Evolutionary conservation across 2,329 filamentous ascomycete species (phyloP), one percentile per base, ranked within the genome.

Genomic region (Herpotrichia juniperi): DNA sequence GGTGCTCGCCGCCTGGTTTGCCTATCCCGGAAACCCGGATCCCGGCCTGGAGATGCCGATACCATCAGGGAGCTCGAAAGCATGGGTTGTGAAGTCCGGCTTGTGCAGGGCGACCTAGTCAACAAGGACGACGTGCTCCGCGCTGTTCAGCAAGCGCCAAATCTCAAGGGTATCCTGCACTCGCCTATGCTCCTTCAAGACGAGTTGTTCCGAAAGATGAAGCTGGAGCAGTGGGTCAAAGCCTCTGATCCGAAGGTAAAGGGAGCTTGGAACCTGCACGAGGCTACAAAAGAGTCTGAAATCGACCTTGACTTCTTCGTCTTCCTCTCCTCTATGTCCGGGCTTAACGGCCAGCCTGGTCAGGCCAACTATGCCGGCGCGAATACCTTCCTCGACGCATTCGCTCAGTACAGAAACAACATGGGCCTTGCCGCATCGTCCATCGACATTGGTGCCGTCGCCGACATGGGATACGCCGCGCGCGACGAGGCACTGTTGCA

Each of bases 281-380:
- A 51, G 4, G 44, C 25, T 34, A 32, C 28, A 19, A 11, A 25
- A n/a, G 42, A 45, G 9, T 8, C 9, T 22, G 37, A 21, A 9
- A 26, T 26, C 6, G 28, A 37, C 5, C 42, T 59, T 7, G 56
- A 59, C 40, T 59, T 59, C 46, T 59, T 59, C 54, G 12, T 57
- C 11, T 24, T 68, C n/a, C 59, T 68, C 42, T 63, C 59, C 4
- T 67, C 62, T 0, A 26, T 55, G 21, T 50, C 52, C 5, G 48
- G 51, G 10, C 30, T 63, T 30, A n/a, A 53, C 34, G 66, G 66
- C 12, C 63, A 64, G 11, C 39, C 21, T 26, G 72, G 71, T 1
- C 79, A 82, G 51, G 57, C 69, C 4, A 76, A 72, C 52, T 82
- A 82, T 50, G 59, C 64, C 0, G 75, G 77, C 0, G 77, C 75